These are phyloP conservation scores for Penicilliopsis zonata DNA, from an alignment of 495 filamentous ascomycete species.

Conservation along the genomic window DNA sequence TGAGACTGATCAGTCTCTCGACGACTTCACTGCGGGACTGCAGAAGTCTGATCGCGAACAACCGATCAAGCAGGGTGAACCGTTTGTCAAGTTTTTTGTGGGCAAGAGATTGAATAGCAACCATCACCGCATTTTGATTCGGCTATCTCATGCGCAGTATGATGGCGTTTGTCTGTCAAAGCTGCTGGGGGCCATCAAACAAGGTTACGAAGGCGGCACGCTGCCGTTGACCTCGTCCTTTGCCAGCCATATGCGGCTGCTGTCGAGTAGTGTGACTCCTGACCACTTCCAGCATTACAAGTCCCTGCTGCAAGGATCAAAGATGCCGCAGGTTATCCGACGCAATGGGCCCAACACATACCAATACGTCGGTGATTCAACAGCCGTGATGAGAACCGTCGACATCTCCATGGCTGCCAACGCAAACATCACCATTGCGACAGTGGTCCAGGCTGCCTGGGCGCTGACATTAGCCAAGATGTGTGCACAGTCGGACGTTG, in stretches of 20 bases:
- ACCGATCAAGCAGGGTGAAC: conserved; percentile 45
- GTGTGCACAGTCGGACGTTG: conserved; percentile 36
- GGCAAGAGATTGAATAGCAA: conserved; percentile 36
- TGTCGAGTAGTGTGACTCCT: conserved; percentile 30
- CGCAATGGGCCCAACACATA: conserved; percentile 24
- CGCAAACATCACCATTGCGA: conserved; percentile 41
- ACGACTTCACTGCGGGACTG: conserved; percentile 36
- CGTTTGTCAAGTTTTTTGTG: conserved; percentile 50
- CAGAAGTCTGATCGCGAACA: conserved; percentile 37
- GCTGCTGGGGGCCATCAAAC: conserved; percentile 43
- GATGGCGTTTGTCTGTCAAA: conserved; percentile 58
- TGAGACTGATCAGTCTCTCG: conserved; percentile 38
- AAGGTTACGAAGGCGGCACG: conserved; percentile 37
- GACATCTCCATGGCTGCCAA: conserved; percentile 23
- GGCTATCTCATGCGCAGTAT: conserved; percentile 65
- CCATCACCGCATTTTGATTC: conserved; percentile 47
- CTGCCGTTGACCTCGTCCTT: conserved; percentile 38
- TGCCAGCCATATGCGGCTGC: conserved; percentile 44
- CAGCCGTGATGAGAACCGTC: conserved; percentile 25
- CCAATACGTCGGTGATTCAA: conserved; percentile 24
- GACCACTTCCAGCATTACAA: conserved; percentile 43
- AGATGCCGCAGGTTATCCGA: conserved; percentile 34
- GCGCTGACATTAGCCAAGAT: conserved; percentile 40
- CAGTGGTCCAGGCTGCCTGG: conserved; percentile 47
- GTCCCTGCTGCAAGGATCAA: conserved; percentile 27